Evolutionary conservation across 441 rosid genomes (phyloP), one percentile per base, ranked within the genome.

Genomic region (Gossypium schwendimanii): DNA sequence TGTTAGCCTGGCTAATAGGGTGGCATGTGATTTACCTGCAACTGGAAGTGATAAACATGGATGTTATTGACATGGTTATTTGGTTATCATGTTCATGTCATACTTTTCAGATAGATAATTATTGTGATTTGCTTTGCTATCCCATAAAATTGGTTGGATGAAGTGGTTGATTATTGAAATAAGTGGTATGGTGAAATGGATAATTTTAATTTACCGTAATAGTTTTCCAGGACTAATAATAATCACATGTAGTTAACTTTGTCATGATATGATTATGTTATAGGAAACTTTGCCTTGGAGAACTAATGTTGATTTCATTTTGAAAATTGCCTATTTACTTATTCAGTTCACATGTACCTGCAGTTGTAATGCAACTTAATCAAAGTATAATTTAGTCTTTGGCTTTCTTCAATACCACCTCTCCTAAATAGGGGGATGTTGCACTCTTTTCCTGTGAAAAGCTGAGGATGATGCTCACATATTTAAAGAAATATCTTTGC

Each of bases 31-130:
- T 68, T 68, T 28, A 52, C 60, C 44, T 50, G 24, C 26, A 68
- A 55, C 52, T 52, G 18, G 26, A 33, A 17, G 23, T 15, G 44
- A 67, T 1, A 67, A 67, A 49, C 59, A 50, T 31, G 60, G 15
- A 50, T 49, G 6, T 0, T 68, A 50, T 15, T 49, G 18, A 26
- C 8, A 24, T 67, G 20, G n/a, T 10, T 26, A 49, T 49, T 66
- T 8, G 23, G 24, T 67, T 49, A 45, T 65, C 44, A 15, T 21
- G 36, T 65, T 23, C 50, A 45, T 67, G 9, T 15, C 58, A 26
- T 9, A 26, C 71, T 67, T 20, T 67, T 67, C 41, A 26, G 10
- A 7, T 49, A 24, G 71, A 68, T 28, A 67, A 67, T 68, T 68
- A 17, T 50, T 50, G 24, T 50, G 47, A 52, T 68, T 28, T 68